Evolutionary conservation across 2,329 filamentous ascomycete species (phyloP).

Genomic region (Tolypocladium ovalisporum): DNA sequence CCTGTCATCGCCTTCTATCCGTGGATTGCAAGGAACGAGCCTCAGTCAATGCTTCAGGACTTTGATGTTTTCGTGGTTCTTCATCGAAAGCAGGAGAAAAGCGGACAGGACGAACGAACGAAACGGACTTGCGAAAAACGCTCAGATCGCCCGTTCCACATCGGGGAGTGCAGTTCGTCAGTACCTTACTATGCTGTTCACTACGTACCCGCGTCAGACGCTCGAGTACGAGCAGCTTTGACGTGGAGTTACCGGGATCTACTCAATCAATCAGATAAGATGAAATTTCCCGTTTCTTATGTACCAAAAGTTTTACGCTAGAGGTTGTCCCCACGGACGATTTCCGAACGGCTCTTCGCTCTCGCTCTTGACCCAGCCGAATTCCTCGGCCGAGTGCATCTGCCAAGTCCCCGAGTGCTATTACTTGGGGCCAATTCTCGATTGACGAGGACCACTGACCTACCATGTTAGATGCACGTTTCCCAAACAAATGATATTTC

Average conservation of each 20-base stretch:
- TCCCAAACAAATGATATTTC: not conserved
- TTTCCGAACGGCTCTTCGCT: not conserved
- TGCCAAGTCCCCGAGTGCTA: not conserved
- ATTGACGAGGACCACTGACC: too few relatives aligned
- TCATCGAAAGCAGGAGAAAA: too few relatives aligned
- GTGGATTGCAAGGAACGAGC: too few relatives aligned
- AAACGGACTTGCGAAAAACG: too few relatives aligned
- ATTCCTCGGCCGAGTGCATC: not conserved
- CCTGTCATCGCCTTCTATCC: too few relatives aligned
- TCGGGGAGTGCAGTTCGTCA: not conserved
- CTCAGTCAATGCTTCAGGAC: too few relatives aligned
- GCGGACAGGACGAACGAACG: too few relatives aligned
- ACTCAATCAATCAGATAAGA: not conserved
- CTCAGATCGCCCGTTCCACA: not conserved
- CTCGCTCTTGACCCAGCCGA: too few relatives aligned
- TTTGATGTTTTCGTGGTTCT: too few relatives aligned
- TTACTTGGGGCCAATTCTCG: not conserved
- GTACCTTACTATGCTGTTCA: not conserved
- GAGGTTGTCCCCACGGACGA: not conserved
- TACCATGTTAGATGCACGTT: not conserved
- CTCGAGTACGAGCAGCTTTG: not conserved
- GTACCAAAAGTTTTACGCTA: not conserved
- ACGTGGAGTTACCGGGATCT: not conserved
- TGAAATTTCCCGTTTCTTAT: not conserved
- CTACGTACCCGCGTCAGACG: not conserved